Evolutionary conservation across 1,139 yeast genomes (phyloP).

Genomic region (Blastobotrys aristatus): DNA sequence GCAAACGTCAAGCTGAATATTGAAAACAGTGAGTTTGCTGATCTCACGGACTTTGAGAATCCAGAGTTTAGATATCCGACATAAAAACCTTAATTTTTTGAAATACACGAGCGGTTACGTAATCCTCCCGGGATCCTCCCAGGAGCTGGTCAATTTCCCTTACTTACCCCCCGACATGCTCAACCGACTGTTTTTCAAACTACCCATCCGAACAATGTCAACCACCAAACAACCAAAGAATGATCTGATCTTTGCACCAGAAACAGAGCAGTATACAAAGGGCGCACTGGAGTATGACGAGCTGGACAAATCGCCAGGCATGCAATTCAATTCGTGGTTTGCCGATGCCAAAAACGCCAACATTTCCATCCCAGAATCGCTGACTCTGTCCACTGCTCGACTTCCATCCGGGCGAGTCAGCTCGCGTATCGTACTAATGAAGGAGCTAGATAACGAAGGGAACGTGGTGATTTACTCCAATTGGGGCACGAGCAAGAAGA

Average conservation of each 20-base stretch:
- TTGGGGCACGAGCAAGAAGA: conserved; percentile 84
- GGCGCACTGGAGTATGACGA: conserved; percentile 53
- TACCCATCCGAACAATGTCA: background rate
- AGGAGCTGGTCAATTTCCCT: no score
- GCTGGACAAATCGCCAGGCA: conserved; percentile 57
- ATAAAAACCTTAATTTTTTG: background rate
- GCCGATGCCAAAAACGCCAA: conserved; percentile 57
- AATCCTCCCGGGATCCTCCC: no score
- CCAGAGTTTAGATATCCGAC: conserved; percentile 47
- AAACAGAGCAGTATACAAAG: conserved; percentile 83
- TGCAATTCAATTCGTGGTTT: conserved; percentile 82
- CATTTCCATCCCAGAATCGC: conserved; percentile 57
- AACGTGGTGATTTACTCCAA: conserved; percentile 80
- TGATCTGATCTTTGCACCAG: conserved; percentile 55
- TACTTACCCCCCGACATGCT: background rate
- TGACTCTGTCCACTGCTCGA: conserved; percentile 77
- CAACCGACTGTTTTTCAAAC: background rate
- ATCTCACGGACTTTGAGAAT: conserved; percentile 58
- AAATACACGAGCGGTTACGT: no score
- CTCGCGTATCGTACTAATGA: conserved; percentile 74
- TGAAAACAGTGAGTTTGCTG: conserved; percentile 47
- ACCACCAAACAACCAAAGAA: background rate
- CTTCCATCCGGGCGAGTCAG: conserved; percentile 87
- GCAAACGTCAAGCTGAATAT: conserved; percentile 18
- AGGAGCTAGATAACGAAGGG: conserved; percentile 81